Conservation (phyloP, 148 eudicot genomes). For the Chenopodium formosanum region DNA sequence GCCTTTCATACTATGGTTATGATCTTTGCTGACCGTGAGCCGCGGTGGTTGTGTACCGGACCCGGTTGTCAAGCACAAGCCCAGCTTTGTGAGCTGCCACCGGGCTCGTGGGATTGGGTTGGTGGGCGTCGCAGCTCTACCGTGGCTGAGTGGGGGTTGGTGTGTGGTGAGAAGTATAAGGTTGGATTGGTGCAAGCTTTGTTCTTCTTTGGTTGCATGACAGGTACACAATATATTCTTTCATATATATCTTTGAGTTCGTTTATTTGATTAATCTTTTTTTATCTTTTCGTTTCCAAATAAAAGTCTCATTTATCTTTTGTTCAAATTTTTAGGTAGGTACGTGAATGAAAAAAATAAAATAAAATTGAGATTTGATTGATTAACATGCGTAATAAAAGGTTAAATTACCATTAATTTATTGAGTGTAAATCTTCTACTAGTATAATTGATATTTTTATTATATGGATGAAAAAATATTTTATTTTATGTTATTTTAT, state of each 20-base stretch:
- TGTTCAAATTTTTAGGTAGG: too few relatives aligned
- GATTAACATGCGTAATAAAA: too few relatives aligned
- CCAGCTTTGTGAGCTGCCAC: constrained; percentile 41
- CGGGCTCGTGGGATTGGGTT: constrained; percentile 76
- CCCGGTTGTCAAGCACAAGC: constrained; percentile 24
- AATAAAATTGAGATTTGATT: too few relatives aligned
- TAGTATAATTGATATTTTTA: too few relatives aligned
- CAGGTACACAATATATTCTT: constrained; percentile 38
- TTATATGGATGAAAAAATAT: too few relatives aligned
- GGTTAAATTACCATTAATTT: too few relatives aligned
- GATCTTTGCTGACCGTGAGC: constrained; percentile 89
- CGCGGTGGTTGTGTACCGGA: constrained; percentile 57
- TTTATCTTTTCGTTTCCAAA: too few relatives aligned
- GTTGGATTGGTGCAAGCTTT: constrained; percentile 81
- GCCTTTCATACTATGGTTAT: constrained; percentile 93
- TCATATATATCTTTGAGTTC: neutral
- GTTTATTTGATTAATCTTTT: neutral
- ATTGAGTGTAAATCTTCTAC: too few relatives aligned
- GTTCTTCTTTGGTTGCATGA: constrained; percentile 84
- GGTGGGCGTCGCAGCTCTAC: constrained; percentile 48
- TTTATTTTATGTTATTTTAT: too few relatives aligned
- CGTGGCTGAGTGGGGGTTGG: constrained; percentile 69
- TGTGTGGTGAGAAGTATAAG: constrained; percentile 72
- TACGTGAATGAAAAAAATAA: too few relatives aligned
- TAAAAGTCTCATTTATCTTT: too few relatives aligned